Base-by-base conservation (phyloP, 768 basidiomycete species). In the Pluteus cervinus region DNA sequence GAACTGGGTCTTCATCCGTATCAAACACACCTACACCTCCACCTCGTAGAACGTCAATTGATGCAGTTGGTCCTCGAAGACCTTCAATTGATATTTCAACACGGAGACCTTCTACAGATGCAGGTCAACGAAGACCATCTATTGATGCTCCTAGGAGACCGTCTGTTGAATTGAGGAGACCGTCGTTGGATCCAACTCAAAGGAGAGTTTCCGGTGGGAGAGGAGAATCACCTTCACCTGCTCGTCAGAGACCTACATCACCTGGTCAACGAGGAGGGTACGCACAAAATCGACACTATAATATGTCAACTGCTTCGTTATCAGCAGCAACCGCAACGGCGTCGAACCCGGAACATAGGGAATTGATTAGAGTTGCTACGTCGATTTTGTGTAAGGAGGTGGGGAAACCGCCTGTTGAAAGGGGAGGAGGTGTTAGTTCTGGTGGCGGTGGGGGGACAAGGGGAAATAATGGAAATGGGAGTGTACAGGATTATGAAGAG, bases 361-460 rank as follows among this genome's bases (percentile, higher is more conserved):
- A 82, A 40, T 58, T 75, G n/a, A 70, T 89, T 37, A 75, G 86
- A 25, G 62, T 65, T 0, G 84, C 86, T 4, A 71, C 71, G 3
- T 68, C 75, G 0, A 53, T 82, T 52, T 58, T 88, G 16, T 81
- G 80, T 55, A 80, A 70, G 47, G 82, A 85, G 54, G 65, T 82
- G 48, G 55, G 74, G 26, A 73, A 72, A 48, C 74, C 81, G 8
- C 76, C 82, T n/a, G 49, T 61, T 1, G 72, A 79, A n/a, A n/a
- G 45, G 57, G 76, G 55, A 67, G 60, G 36, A 71, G 69, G 36
- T 66, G 62, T 4, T 71, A 76, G 16, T 46, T n/a, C 66, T 24
- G 72, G 70, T n/a, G n/a, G n/a, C n/a, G n/a, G n/a, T n/a, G n/a
- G n/a, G n/a, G n/a, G n/a, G n/a, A n/a, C n/a, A n/a, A n/a, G n/a